Conservation (phyloP, 805 yeast species). For the Blastobotrys peoriensis region DNA sequence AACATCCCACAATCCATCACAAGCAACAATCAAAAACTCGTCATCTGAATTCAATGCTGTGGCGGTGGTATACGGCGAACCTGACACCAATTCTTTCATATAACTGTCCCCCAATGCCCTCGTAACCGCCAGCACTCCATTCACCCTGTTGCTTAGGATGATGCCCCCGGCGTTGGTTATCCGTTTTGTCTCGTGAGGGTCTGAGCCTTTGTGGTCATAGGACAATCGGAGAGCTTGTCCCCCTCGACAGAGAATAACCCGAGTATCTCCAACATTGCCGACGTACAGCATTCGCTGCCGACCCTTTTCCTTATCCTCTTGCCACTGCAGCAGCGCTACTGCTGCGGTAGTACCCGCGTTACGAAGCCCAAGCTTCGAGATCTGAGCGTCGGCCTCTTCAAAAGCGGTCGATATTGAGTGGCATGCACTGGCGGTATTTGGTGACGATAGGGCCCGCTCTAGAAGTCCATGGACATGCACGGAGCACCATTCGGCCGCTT, state of each 20-base stretch:
- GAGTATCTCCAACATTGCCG: conserved; percentile 92
- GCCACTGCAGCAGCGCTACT: conserved; percentile 58
- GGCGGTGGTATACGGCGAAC: conserved; percentile 86
- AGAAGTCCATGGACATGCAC: conserved; percentile 67
- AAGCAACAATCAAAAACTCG: conserved; percentile 80
- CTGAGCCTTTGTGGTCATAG: conserved; percentile 90
- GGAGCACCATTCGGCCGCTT: conserved; percentile 92
- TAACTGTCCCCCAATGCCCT: conserved; percentile 88
- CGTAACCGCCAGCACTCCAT: conserved; percentile 92
- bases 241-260: conserved; percentile 65
- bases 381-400: conserved; percentile 63
- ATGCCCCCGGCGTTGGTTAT: conserved; percentile 76
- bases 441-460: conserved; percentile 34
- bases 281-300: conserved; percentile 66
- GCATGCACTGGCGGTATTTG: conserved; percentile 15
- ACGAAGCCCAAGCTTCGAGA: conserved; percentile 45
- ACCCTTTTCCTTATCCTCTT: neutral
- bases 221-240: conserved; percentile 72
- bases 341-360: conserved; percentile 94
- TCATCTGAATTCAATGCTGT: conserved; percentile 43
- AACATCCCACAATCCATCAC: conserved; percentile 98
- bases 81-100: conserved; percentile 80
- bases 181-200: conserved; percentile 65
- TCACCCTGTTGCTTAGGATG: conserved; percentile 81
- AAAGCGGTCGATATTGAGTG: conserved; percentile 55